Evolutionary conservation across 192 early-diverging fungal genomes (phyloP), one percentile per base, ranked within the genome.

Genomic region (Rhizoclosmatium sp.): DNA sequence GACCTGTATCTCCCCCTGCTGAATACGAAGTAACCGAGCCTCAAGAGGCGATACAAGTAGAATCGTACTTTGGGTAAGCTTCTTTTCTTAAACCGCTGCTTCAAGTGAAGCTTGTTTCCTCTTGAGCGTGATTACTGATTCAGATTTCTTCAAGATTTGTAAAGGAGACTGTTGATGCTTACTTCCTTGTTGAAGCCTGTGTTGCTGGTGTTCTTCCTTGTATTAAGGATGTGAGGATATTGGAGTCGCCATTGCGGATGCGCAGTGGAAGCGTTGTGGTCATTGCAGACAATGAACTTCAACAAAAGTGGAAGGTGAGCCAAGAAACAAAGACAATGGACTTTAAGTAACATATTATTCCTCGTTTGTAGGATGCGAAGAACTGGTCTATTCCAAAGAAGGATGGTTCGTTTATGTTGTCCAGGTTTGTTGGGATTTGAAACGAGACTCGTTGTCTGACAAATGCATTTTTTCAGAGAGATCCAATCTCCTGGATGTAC

Each of bases 161-260:
- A 21, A 23, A 68, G 14, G 51, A 71, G 7, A 45, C 54, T 19
- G 69, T 44, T 2, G 16, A 21, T 45, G 69, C 69, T 2, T 45
- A 56, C 54, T 45, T 71, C n/a, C 49, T 71, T 2, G 51, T 71
- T 21, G 69, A 71, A 39, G 69, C 69, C 21, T 49, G 48, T 41
- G 45, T 68, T 19, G 39, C 66, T n/a, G 66, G 66, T 0, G 46
- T 44, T 42, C 66, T 47, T 2, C 0, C 66, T 14, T 47, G 42
- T 47, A 44, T 68, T 19, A 41, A 23, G 7, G 40, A 58, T 56
- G 14, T 46, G 44, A 47, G 14, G 16, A 12, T 14, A 14, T 2
- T 40, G 16, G 46, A 69, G 12, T n/a, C 67, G 16, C 21, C 51
- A 19, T 31, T 71, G 4, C 69, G 45, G 3, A n/a, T 56, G 1